These are phyloP conservation scores for Hapsidospora chrysogenum DNA, from an alignment of 495 filamentous ascomycete species.

Conservation along the genomic window DNA sequence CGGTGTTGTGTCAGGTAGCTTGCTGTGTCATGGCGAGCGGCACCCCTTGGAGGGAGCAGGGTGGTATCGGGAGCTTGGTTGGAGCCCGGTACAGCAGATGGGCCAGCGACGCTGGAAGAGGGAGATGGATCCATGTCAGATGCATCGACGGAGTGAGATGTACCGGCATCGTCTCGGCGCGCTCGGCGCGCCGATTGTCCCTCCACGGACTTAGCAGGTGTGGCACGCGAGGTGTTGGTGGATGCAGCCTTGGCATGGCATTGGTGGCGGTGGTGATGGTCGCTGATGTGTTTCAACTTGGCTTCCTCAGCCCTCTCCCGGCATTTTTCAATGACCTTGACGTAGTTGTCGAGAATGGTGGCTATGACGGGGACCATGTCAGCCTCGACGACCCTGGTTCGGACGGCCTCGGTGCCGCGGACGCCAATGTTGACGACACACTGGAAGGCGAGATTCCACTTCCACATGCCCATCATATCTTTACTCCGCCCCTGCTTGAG, in stretches of 20 bases:
- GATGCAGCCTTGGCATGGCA: conserved; percentile 26
- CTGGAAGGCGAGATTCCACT: conserved; percentile 98
- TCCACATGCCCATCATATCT: conserved; percentile 99
- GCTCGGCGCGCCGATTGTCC: neutral
- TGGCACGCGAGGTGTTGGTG: conserved; percentile 19
- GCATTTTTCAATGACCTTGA: conserved; percentile 83
- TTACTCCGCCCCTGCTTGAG: conserved; percentile 90
- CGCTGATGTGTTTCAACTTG: conserved; percentile 29
- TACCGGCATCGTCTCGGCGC: neutral
- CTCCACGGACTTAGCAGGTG: neutral
- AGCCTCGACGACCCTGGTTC: conserved; percentile 90
- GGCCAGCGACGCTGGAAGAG: conserved; percentile 25
- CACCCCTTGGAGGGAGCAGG: too few species aligned
- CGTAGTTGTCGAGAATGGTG: conserved; percentile 97
- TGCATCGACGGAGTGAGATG: neutral
- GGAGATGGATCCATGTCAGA: conserved; percentile 14
- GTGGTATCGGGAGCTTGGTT: too few species aligned
- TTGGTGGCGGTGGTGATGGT: conserved; percentile 24
- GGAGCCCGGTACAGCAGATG: conserved; percentile 13
- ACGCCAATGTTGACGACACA: conserved; percentile 98
- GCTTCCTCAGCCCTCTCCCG: conserved; percentile 66
- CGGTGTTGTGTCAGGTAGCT: too few species aligned
- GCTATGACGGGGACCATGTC: conserved; percentile 99
- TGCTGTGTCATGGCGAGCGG: too few species aligned
- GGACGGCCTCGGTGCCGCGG: conserved; percentile 79